Conservation (phyloP, 805 yeast genomes). For the Metschnikowia drakensbergensis region DNA sequence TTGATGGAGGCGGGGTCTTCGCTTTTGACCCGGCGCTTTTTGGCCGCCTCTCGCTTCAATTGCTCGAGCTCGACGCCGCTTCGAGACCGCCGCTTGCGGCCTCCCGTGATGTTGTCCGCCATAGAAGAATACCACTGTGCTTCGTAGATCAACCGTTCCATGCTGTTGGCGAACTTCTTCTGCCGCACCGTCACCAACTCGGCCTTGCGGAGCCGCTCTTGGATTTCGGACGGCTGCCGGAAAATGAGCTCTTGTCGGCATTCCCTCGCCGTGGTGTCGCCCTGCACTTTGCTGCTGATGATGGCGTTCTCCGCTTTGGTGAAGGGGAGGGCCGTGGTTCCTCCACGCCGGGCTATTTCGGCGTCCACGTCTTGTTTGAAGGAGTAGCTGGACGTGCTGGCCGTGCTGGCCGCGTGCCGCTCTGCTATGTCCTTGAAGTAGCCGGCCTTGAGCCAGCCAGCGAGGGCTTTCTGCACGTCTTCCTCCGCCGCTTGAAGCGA, state of each 20-base stretch:
- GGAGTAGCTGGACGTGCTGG: background rate
- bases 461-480: background rate
- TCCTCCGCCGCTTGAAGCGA: conserved; percentile 17
- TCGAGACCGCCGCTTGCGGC: conserved; percentile 15
- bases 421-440: background rate
- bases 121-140: conserved; percentile 37
- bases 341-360: conserved; percentile 13
- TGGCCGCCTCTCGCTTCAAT: conserved; percentile 7
- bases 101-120: conserved; percentile 15
- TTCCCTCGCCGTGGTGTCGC: conserved; percentile 13
- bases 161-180: conserved; percentile 24
- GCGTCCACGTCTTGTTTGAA: conserved; percentile 9
- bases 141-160: conserved; percentile 36
- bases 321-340: conserved; percentile 16
- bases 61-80: conserved; percentile 16
- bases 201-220: conserved; percentile 20
- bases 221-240: conserved; percentile 22
- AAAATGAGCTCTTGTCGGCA: conserved; percentile 23
- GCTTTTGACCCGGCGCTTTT: conserved; percentile 3
- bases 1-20: background rate
- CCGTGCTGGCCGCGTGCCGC: background rate
- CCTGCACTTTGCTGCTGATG: conserved; percentile 17
- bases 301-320: conserved; percentile 25
- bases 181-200: conserved; percentile 26
- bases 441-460: background rate